These are phyloP conservation scores for Trametes sp. DNA, from an alignment of 1,284 basidiomycete genomes.

Conservation along the genomic window DNA sequence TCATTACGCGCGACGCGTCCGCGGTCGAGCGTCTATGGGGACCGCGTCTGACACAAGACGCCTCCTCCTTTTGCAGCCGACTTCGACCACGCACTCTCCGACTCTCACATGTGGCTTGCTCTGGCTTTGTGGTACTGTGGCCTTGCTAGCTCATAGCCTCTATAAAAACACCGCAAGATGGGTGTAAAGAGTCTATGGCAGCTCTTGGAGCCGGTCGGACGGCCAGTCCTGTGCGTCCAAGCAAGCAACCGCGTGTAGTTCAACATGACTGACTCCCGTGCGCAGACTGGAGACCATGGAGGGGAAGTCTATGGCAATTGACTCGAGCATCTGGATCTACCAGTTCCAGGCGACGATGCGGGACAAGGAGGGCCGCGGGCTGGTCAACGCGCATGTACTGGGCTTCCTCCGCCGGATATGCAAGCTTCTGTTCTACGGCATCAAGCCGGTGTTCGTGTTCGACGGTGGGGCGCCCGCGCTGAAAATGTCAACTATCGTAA, in stretches of 20 bases:
- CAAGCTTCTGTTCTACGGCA: slow-evolving; percentile 96
- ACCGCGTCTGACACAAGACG: not conserved
- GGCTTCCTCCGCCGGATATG: slow-evolving; percentile 94
- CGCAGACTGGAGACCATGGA: slow-evolving; percentile 89
- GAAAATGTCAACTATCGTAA: slow-evolving; percentile 88
- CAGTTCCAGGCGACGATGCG: slow-evolving; percentile 99
- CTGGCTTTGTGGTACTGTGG: not conserved
- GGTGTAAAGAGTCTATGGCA: slow-evolving; percentile 97
- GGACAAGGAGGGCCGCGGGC: slow-evolving; percentile 91
- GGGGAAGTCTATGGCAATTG: slow-evolving; percentile 92
- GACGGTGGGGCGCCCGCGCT: slow-evolving; percentile 92
- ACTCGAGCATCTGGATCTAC: slow-evolving; percentile 99
- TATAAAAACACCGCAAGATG: slow-evolving; percentile 54
- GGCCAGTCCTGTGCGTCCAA: slow-evolving; percentile 80
- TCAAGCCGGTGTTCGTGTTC: slow-evolving; percentile 97
- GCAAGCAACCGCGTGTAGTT: not conserved
- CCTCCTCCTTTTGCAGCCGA: not conserved
- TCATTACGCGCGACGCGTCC: slow-evolving; percentile 33
- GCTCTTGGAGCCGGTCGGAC: slow-evolving; percentile 88
- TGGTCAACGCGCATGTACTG: slow-evolving; percentile 95
- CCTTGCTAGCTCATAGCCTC: slow-evolving; percentile 1
- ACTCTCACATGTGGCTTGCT: slow-evolving; percentile 24
- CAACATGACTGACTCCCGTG: not conserved
- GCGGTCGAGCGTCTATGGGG: not conserved
- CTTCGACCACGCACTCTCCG: slow-evolving; percentile 1